Conservation (phyloP, 2,329 filamentous ascomycete species). For the Alternaria sp. region DNA sequence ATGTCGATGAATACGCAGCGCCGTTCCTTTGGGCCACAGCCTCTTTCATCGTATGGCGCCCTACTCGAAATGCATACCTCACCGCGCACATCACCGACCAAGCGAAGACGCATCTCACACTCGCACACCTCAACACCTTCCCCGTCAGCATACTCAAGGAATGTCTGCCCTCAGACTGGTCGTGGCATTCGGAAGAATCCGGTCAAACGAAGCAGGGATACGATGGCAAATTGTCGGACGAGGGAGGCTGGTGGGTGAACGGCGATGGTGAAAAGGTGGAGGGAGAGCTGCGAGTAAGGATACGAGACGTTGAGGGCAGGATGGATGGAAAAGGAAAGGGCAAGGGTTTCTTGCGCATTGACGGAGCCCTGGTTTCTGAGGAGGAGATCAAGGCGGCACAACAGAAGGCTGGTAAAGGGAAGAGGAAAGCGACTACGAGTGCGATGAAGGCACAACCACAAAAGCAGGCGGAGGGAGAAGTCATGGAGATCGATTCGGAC, state of each 20-base stretch:
- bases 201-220: constrained; percentile 30
- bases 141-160: constrained; percentile 83
- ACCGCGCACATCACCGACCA: constrained; percentile 85
- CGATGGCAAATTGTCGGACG: constrained; percentile 42
- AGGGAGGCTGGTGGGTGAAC: constrained; percentile 78
- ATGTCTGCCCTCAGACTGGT: constrained; percentile 79
- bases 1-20: constrained; percentile 75
- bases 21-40: constrained; percentile 88
- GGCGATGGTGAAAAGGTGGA: constrained; percentile 66
- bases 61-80: constrained; percentile 73
- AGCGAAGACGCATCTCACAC: constrained; percentile 85
- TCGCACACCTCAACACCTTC: constrained; percentile 90
- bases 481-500: constrained; percentile 14
- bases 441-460: constrained; percentile 2
- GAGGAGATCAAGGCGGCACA: constrained; percentile 63
- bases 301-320: constrained; percentile 83
- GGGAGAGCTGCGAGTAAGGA: constrained; percentile 69
- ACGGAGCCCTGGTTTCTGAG: constrained; percentile 81
- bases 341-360: constrained; percentile 81
- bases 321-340: constrained; percentile 66
- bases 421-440: constrained; percentile 12
- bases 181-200: constrained; percentile 60
- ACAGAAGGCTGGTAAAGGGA: constrained; percentile 16
- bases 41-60: constrained; percentile 83
- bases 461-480: constrained; percentile 8